Evolutionary conservation across 2,329 filamentous ascomycete species (phyloP).

Genomic region (Hawksworthiomyces lignivorus): DNA sequence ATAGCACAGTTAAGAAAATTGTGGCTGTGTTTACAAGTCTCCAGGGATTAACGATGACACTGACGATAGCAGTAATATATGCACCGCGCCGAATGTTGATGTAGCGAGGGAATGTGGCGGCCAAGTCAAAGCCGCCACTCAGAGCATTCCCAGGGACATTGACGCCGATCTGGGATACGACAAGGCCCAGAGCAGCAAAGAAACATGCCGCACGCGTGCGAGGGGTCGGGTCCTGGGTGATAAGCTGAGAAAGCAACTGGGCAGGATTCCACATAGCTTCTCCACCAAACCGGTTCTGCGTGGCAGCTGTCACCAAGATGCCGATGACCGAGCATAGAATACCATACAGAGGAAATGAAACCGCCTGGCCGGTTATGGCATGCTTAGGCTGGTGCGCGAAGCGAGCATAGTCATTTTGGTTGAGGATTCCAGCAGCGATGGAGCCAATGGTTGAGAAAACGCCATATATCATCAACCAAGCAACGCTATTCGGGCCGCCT

Average conservation of each 20-base stretch:
- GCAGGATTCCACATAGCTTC: constrained; percentile 35
- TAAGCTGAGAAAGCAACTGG: constrained; percentile 27
- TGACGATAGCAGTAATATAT: constrained; percentile 38
- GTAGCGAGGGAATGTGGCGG: constrained; percentile 42
- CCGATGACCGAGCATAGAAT: constrained; percentile 31
- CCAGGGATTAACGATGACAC: constrained; percentile 42
- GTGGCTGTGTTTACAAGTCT: constrained; percentile 37
- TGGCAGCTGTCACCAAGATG: constrained; percentile 24
- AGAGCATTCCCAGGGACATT: constrained; percentile 40
- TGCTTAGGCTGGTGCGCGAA: constrained; percentile 31
- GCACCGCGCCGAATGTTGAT: constrained; percentile 50
- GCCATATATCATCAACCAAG: constrained; percentile 30
- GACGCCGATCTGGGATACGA: constrained; percentile 39
- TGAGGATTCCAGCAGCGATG: constrained; percentile 35
- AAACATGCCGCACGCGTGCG: constrained; percentile 35
- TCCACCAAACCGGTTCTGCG: constrained; percentile 21
- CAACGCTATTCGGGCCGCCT: no score
- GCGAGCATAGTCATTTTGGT: constrained; percentile 36
- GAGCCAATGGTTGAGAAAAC: constrained; percentile 33
- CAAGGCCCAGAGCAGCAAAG: constrained; percentile 36
- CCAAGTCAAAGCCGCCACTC: constrained; percentile 47
- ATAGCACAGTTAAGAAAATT: constrained; percentile 39
- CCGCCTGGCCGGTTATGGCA: constrained; percentile 33
- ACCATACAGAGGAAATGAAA: constrained; percentile 29
- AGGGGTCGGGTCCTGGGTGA: constrained; percentile 22